A percentile compares a stretch with the other conserved stretches of the same genome.
phyloP scores from a whole-genome alignment of 352 stramenopile species.

The Salisapilia sapeloensis region DNA sequence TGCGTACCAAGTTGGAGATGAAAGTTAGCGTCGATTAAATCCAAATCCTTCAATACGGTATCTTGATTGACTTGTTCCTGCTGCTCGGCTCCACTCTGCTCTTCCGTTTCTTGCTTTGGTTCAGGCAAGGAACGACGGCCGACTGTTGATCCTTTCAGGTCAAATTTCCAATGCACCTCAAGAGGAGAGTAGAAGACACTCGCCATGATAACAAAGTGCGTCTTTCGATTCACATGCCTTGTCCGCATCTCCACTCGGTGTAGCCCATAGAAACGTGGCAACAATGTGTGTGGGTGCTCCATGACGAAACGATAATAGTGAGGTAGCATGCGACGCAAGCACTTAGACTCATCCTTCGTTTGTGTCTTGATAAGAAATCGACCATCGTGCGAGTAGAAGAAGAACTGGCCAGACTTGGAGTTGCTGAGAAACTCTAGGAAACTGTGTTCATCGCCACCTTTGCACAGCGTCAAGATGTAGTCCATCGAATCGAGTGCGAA shows the following conservation, averaged over 20 bases:
- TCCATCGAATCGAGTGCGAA: constrained; percentile 67
- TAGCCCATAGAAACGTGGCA: constrained; percentile 96
- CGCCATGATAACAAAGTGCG: constrained; percentile 94
- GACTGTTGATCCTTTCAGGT: constrained; percentile 86
- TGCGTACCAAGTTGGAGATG: constrained; percentile 74
- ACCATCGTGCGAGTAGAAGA: constrained; percentile 97
- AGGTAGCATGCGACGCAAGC: constrained; percentile 91
- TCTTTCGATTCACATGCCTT: constrained; percentile 86
- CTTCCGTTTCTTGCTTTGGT: too few species aligned
- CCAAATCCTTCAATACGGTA: constrained; percentile 82
- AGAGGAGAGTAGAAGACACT: constrained; percentile 93
- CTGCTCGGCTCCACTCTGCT: too few species aligned
- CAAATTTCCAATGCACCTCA: constrained; percentile 75
- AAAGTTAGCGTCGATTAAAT: constrained; percentile 74
- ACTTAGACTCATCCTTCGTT: constrained; percentile 97
- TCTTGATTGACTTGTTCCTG: constrained; percentile 38
- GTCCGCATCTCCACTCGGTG: constrained; percentile 96
- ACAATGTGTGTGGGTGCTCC: constrained; percentile 93
- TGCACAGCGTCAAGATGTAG: constrained; percentile 86
- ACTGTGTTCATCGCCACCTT: constrained; percentile 91
- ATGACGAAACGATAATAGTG: constrained; percentile 97
- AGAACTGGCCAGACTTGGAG: constrained; percentile 98
- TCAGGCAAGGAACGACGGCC: constrained; percentile 38
- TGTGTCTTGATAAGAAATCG: constrained; percentile 99
- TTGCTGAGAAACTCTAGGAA: constrained; percentile 98